Base-by-base conservation (phyloP, 805 yeast genomes). In the Kuraishia capsulata region DNA sequence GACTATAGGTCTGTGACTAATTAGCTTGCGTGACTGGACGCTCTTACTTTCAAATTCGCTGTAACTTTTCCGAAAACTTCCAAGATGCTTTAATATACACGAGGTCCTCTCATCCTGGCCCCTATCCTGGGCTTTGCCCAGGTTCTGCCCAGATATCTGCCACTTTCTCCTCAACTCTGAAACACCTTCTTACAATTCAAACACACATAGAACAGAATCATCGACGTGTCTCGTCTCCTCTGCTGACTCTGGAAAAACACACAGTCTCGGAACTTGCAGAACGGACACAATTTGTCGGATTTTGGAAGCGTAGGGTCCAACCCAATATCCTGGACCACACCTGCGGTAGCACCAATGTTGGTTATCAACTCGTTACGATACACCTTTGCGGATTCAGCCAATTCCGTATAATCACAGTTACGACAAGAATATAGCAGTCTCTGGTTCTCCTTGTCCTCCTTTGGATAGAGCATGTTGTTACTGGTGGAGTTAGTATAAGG, bases 231-330 rank as follows among this genome's bases (percentile, higher is more conserved):
- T 37, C 86, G 88, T 41, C 96, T 73, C 52, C 89, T 76, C 62
- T 92, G 97, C 59, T 92, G 99, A 20, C 92, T 79, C 62, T 92
- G 98, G 72, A 92, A 92, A 57, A 92, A 92, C 30, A 92, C 98
- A 61, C 95, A 86, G 49, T 89, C 96, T 46, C 78, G 77, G 43
- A 83, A 81, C 49, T 75, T 80, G 62, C 99, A 92, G 39, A 73
- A 70, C 3, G 97, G 96, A 60, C 99, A 92, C 51, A 84, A 89
- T 54, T 85, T 85, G 58, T 90, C 92, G 2, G 96, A 83, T 47
- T 97, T 71, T 39, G 99, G 99, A 54, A 92, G 78, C 2, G 98
- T 92, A n/a, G 97, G 97, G 61, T 92, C 99, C 19, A 81, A 70
- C 1, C 96, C 97, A 47, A 92, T 84, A 59, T 90, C 97, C 56